Evolutionary conservation across 2,329 filamentous ascomycete species (phyloP).

Genomic region (Nannizziopsis barbatae): DNA sequence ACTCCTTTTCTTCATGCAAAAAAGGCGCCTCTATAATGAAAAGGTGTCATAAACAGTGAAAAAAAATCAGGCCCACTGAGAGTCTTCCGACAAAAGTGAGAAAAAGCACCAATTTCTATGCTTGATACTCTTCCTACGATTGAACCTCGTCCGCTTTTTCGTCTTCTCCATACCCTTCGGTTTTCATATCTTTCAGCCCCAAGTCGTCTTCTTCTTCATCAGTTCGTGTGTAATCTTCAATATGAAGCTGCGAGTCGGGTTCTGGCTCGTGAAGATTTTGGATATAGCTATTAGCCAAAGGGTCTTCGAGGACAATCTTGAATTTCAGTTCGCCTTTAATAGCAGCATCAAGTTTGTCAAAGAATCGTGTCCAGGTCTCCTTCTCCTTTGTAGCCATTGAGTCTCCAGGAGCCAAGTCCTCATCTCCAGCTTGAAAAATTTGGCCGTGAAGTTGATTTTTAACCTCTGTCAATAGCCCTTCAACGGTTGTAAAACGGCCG

Average conservation of each 20-base stretch:
- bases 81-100: background rate
- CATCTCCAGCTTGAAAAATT: constrained; percentile 66
- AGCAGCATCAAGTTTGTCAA: constrained; percentile 60
- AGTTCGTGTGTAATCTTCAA: constrained; percentile 75
- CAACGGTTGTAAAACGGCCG: constrained; percentile 91
- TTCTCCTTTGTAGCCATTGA: constrained; percentile 58
- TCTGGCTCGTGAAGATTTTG: constrained; percentile 72
- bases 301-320: constrained; percentile 72
- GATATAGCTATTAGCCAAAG: constrained; percentile 84
- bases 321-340: constrained; percentile 73
- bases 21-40: background rate
- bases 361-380: constrained; percentile 69
- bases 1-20: no score
- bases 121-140: background rate
- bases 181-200: constrained; percentile 84
- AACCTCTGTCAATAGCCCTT: constrained; percentile 85
- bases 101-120: background rate
- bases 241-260: constrained; percentile 70
- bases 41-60: background rate
- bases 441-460: constrained; percentile 77
- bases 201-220: constrained; percentile 89
- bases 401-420: constrained; percentile 55
- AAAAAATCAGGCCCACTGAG: background rate
- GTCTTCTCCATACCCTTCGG: constrained; percentile 67
- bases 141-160: constrained; percentile 8